A percentile compares a stretch with the other conserved stretches of the same genome.
Conservation (phyloP, 768 basidiomycete species). For the Sutorius australiensis region DNA sequence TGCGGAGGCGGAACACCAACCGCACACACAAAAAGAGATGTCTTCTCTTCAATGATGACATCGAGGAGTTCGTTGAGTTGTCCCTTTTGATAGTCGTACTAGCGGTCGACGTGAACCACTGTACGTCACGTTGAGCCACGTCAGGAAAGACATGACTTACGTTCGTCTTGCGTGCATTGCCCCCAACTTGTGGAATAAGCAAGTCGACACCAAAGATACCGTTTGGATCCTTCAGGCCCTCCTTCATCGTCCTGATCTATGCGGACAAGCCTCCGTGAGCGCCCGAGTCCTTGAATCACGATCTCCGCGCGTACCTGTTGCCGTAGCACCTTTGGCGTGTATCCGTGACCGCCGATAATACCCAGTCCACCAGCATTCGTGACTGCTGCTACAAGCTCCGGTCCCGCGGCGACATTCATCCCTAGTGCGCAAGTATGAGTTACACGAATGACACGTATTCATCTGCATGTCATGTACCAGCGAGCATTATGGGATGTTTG, state of each 20-base stretch:
- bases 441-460: slow-evolving; percentile 35
- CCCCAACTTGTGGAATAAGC: slow-evolving; percentile 83
- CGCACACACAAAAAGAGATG: slow-evolving; percentile 86
- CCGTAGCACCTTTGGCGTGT: slow-evolving; percentile 76
- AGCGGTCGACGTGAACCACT: background rate
- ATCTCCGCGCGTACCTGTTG: slow-evolving; percentile 53
- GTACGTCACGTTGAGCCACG: background rate
- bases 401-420: slow-evolving; percentile 65
- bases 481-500: slow-evolving; percentile 83
- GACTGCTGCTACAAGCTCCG: slow-evolving; percentile 89
- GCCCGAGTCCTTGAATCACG: background rate
- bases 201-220: slow-evolving; percentile 91
- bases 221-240: slow-evolving; percentile 65
- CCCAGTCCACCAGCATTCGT: slow-evolving; percentile 93
- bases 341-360: slow-evolving; percentile 88
- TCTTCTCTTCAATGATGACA: slow-evolving; percentile 90
- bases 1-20: slow-evolving; percentile 82
- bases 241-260: slow-evolving; percentile 73
- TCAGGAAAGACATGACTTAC: slow-evolving; percentile 36
- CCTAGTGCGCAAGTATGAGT: slow-evolving; percentile 33
- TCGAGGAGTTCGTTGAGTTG: slow-evolving; percentile 78
- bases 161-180: slow-evolving; percentile 87
- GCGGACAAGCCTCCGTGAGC: slow-evolving; percentile 6
- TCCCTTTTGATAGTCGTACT: slow-evolving; percentile 90
- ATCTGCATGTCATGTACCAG: slow-evolving; percentile 42